A percentile compares a stretch with the other conserved stretches of the same genome.
These are phyloP conservation scores for Pezicula neosporulosa DNA, from an alignment of 2,329 filamentous ascomycete species.

Conservation along the genomic window DNA sequence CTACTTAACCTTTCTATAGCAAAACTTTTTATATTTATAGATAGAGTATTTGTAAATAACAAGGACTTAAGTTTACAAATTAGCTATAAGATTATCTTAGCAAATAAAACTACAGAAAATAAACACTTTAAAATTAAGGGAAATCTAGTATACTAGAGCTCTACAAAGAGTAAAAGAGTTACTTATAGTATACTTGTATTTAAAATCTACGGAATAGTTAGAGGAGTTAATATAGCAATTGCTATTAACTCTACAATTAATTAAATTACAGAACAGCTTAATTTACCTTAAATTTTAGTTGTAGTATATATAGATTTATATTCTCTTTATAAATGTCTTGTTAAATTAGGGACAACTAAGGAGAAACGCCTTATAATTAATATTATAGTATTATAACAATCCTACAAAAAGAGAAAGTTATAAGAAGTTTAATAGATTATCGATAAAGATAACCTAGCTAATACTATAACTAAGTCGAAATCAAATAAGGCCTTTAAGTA, in stretches of 20 bases:
- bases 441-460: constrained; percentile 5
- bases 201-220: constrained; percentile 13
- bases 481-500: constrained; percentile 5
- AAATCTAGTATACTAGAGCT: constrained; percentile 14
- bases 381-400: constrained; percentile 17
- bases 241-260: constrained; percentile 5
- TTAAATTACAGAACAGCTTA: too few species aligned
- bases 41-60: constrained; percentile 16
- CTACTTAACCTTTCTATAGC: background rate
- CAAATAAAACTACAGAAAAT: constrained; percentile 3
- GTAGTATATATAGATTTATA: constrained; percentile 14
- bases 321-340: constrained; percentile 13
- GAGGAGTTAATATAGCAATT: constrained; percentile 9
- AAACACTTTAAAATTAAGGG: constrained; percentile 6
- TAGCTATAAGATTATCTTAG: constrained; percentile 13
- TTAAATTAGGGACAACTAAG: constrained; percentile 12
- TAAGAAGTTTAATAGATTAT: constrained; percentile 14
- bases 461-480: constrained; percentile 11
- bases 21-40: constrained; percentile 12
- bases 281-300: too few species aligned
- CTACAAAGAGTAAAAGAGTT: constrained; percentile 11
- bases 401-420: constrained; percentile 13
- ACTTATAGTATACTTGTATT: constrained; percentile 9
- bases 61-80: constrained; percentile 15
- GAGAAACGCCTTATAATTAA: constrained; percentile 17